Evolutionary conservation across 2,329 filamentous ascomycete species (phyloP), one percentile per base, ranked within the genome.

Genomic region (Fusarium torulosum): DNA sequence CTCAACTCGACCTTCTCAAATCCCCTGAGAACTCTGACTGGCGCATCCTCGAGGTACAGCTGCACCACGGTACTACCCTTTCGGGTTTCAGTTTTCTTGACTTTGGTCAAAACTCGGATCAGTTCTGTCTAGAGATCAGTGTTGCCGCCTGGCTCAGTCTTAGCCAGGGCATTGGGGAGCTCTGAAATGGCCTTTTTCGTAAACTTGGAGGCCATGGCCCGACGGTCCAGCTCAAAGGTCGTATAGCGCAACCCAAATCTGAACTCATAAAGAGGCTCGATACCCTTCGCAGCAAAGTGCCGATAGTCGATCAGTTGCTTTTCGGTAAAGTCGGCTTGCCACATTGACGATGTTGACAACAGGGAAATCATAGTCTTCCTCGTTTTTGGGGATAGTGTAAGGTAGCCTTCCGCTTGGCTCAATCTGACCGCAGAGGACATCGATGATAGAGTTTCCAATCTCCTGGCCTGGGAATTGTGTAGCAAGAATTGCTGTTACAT

Each of bases 191-290:
- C n/a, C n/a, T n/a, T n/a, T n/a, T n/a, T n/a, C n/a, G n/a, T n/a
- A n/a, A n/a, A n/a, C n/a, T n/a, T n/a, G n/a, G n/a, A n/a, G n/a
- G n/a, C n/a, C n/a, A n/a, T n/a, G n/a, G n/a, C n/a, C n/a, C n/a
- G n/a, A n/a, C n/a, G n/a, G n/a, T n/a, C n/a, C n/a, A 53, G 10
- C 0, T 7, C 42, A 14, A 91, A 93, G 31, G 83, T 88, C 3
- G 90, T 91, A 79, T 92, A 92, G n/a, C 88, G 90, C 3, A 95
- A 80, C 2, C 92, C 92, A 70, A 92, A 88, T 9, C 92, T 91
- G 75, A 95, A 95, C 45, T 90, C 85, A 77, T 93, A 94, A 5
- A 89, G 81, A 0, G 88, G 85, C 2, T 82, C 80, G 7, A 88
- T 83, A 27, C 86, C 81, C 7, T 84, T 82, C 67, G 85, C 88